Conservation (phyloP, 1,284 basidiomycete genomes). For the Phylloboletellus chloephorus region DNA sequence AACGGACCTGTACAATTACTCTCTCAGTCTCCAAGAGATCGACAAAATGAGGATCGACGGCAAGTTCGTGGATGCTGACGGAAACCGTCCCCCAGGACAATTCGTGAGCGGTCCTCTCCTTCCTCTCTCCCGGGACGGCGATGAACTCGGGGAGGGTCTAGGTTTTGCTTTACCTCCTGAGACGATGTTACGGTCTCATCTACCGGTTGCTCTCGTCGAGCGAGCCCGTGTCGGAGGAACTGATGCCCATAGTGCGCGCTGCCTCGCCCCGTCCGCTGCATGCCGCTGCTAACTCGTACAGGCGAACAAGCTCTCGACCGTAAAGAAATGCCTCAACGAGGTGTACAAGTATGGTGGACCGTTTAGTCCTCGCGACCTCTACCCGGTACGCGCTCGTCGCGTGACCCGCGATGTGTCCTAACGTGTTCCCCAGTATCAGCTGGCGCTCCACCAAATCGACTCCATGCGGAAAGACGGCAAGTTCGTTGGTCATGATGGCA, state of each 20-base stretch:
- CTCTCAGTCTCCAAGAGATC: conserved; percentile 90
- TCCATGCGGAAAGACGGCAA: conserved; percentile 89
- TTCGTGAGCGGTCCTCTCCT: conserved; percentile 53
- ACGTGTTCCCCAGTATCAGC: conserved; percentile 66
- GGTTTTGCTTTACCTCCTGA: conserved; percentile 88
- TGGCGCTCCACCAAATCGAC: conserved; percentile 95
- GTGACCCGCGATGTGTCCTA: background rate
- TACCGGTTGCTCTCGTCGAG: conserved; percentile 94
- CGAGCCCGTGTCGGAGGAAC: conserved; percentile 97
- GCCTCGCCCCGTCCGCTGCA: background rate
- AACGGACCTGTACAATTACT: conserved; percentile 95
- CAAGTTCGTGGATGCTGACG: conserved; percentile 94
- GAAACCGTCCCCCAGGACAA: conserved; percentile 86
- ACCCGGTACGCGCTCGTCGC: conserved; percentile 61
- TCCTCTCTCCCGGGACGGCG: background rate
- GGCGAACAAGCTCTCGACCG: conserved; percentile 91
- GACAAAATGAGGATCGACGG: conserved; percentile 96
- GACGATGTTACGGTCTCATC: conserved; percentile 95
- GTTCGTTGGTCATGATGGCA: conserved; percentile 79
- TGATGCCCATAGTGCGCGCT: conserved; percentile 86
- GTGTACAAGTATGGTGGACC: conserved; percentile 96
- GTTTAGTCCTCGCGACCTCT: conserved; percentile 92
- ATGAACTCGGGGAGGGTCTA: conserved; percentile 28
- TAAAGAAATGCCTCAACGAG: conserved; percentile 96
- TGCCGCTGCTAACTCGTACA: conserved; percentile 27